phyloP scores from a whole-genome alignment of 108 stramenopile species.

The Cyclotella choctawhatcheeana region DNA sequence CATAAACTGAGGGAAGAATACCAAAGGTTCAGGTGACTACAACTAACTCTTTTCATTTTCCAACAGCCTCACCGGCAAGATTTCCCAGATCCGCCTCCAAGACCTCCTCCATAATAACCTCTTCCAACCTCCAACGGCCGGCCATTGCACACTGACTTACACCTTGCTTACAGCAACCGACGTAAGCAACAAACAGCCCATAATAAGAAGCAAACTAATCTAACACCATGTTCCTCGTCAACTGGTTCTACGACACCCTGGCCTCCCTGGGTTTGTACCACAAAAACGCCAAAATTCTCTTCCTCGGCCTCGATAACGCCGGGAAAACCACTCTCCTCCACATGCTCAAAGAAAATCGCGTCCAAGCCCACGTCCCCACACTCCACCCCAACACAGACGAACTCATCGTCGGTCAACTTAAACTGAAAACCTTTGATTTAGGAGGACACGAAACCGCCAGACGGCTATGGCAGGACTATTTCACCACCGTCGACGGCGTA shows the following conservation, averaged over 20 bases:
- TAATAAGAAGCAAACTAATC: neutral
- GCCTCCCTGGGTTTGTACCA: constrained; percentile 94
- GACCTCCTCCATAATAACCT: no score
- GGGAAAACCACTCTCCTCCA: constrained; percentile 96
- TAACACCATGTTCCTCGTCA: constrained; percentile 71
- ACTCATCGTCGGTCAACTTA: constrained; percentile 91
- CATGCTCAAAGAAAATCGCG: constrained; percentile 97
- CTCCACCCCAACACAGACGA: constrained; percentile 95
- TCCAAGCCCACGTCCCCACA: constrained; percentile 95
- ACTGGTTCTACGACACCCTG: constrained; percentile 93
- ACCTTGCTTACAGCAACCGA: no score
- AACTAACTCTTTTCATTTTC: no score
- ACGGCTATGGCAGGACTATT: constrained; percentile 95
- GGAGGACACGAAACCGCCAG: constrained; percentile 96
- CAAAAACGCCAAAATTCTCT: constrained; percentile 99
- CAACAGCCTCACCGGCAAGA: no score
- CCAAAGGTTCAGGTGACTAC: no score
- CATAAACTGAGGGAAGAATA: no score
- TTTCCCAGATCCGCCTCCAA: no score
- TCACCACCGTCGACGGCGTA: constrained; percentile 98
- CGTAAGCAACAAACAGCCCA: constrained; percentile 5
- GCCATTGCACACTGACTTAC: no score
- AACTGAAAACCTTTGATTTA: constrained; percentile 96
- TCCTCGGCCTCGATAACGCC: constrained; percentile 97
- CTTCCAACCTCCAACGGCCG: no score